Conservation (phyloP, 352 stramenopile genomes). For the Phytophthora macrochlamydospora region DNA sequence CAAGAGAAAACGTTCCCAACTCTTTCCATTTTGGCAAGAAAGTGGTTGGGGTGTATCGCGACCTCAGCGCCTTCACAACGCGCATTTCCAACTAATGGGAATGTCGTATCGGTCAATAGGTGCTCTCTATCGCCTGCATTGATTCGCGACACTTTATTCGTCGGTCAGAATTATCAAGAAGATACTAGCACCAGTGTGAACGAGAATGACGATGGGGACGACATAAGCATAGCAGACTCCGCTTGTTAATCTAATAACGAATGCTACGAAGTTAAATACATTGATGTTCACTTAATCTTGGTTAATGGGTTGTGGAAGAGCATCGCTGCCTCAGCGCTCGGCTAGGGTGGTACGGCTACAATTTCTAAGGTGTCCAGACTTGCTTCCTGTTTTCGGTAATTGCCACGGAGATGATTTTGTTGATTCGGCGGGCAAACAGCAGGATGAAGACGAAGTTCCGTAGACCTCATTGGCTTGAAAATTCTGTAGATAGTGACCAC, state of each 20-base stretch:
- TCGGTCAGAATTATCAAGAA: not conserved
- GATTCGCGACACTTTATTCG: not conserved
- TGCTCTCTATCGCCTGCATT: not conserved
- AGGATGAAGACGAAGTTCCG: no score
- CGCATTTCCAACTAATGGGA: not conserved
- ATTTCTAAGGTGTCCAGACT: no score
- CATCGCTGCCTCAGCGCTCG: no score
- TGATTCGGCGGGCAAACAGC: no score
- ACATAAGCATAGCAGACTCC: not conserved
- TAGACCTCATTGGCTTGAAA: no score
- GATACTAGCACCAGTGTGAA: not conserved
- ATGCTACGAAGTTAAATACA: not conserved
- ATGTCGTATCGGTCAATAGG: not conserved
- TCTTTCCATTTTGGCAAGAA: not conserved
- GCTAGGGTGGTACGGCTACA: no score
- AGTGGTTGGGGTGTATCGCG: constrained; percentile 13
- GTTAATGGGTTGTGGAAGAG: not conserved
- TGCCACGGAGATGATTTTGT: no score
- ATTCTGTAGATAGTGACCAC: no score
- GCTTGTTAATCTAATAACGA: no score
- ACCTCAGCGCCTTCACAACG: constrained; percentile 4
- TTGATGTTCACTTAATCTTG: not conserved
- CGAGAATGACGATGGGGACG: not conserved
- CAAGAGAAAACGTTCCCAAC: not conserved
- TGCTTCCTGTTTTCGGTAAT: no score